A percentile compares a stretch with the other conserved stretches of the same genome.
Evolutionary conservation across 495 filamentous ascomycete genomes (phyloP).

Genomic region (Daldinia concentrica): DNA sequence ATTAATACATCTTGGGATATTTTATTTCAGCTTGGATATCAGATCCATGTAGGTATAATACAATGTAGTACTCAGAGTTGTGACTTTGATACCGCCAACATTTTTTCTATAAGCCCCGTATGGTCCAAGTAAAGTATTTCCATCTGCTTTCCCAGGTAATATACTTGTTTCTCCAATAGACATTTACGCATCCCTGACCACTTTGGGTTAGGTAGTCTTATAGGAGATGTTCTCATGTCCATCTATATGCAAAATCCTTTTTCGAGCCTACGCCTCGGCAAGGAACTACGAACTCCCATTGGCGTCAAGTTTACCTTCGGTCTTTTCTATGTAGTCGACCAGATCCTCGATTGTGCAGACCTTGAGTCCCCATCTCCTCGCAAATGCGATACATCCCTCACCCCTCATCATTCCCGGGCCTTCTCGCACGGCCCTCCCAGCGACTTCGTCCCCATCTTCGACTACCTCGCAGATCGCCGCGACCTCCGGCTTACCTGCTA

Average conservation of each 20-base stretch:
- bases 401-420: slow-evolving; percentile 90
- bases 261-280: background rate
- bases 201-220: slow-evolving; percentile 1
- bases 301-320: slow-evolving; percentile 58
- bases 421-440: slow-evolving; percentile 62
- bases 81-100: background rate
- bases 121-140: slow-evolving; percentile 1
- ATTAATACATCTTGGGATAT: background rate
- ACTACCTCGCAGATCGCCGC: slow-evolving; percentile 90
- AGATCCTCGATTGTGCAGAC: slow-evolving; percentile 96
- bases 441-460: slow-evolving; percentile 74
- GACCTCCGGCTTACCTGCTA: slow-evolving; percentile 77
- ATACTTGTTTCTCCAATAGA: background rate
- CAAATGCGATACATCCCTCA: slow-evolving; percentile 90
- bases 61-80: slow-evolving; percentile 22
- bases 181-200: background rate
- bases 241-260: background rate
- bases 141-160: background rate
- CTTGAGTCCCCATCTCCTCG: slow-evolving; percentile 85
- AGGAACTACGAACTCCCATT: slow-evolving; percentile 49
- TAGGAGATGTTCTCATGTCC: background rate
- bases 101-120: slow-evolving; percentile 25
- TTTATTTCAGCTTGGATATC: slow-evolving; percentile 13
- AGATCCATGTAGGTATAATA: slow-evolving; percentile 22
- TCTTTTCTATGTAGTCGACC: slow-evolving; percentile 79